A percentile compares a stretch with the other conserved stretches of the same genome.
Evolutionary conservation across 352 stramenopile species (phyloP).

Genomic region (Plasmopara muralis): DNA sequence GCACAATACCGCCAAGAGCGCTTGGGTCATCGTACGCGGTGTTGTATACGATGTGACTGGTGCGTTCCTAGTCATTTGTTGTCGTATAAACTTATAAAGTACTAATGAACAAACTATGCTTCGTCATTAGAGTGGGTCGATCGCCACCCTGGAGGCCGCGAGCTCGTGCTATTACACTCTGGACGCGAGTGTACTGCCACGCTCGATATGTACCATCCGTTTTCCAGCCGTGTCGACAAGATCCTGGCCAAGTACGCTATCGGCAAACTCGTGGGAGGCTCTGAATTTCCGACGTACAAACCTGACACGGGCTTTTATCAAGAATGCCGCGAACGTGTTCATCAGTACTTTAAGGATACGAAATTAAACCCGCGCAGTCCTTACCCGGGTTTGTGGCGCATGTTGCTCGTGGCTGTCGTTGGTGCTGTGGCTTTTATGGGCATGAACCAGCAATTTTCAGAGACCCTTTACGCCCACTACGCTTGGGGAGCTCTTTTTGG

Average conservation of each 20-base stretch:
- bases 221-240: constrained; percentile 76
- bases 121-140: constrained; percentile 70
- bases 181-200: constrained; percentile 83
- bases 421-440: constrained; percentile 62
- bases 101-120: constrained; percentile 1
- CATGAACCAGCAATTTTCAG: constrained; percentile 64
- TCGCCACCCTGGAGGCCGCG: constrained; percentile 72
- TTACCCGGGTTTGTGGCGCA: constrained; percentile 81
- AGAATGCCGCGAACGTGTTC: constrained; percentile 74
- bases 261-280: constrained; percentile 62
- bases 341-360: constrained; percentile 87
- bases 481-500: constrained; percentile 78
- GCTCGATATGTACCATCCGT: constrained; percentile 89
- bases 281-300: constrained; percentile 89
- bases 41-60: constrained; percentile 93
- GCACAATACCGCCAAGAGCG: constrained; percentile 93
- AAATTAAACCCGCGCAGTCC: constrained; percentile 83
- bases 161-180: constrained; percentile 75
- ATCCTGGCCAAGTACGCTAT: constrained; percentile 83
- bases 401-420: constrained; percentile 68
- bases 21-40: constrained; percentile 93
- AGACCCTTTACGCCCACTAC: constrained; percentile 57
- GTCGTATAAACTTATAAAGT: not conserved
- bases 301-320: constrained; percentile 89
- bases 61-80: constrained; percentile 14